Percentiles rank a stretch among this genome's conserved stretches.
Conservation (phyloP, 2,329 filamentous ascomycete genomes). For the Pseudohalonectria lignicola region DNA sequence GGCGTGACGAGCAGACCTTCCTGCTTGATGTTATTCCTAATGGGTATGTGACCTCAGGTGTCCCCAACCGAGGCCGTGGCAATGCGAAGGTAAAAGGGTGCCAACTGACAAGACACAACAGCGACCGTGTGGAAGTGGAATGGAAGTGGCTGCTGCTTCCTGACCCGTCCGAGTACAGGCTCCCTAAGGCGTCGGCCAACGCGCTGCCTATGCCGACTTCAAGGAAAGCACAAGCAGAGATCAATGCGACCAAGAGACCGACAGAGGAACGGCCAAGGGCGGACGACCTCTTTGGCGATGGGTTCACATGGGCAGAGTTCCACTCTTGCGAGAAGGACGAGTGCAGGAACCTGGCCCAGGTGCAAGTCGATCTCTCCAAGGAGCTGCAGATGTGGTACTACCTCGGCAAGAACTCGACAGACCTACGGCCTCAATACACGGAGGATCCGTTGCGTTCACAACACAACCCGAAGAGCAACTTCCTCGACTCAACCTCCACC, state of each 20-base stretch:
- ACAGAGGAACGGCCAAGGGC: conserved; percentile 52
- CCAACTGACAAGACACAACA: too few species aligned
- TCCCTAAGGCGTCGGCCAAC: conserved; percentile 64
- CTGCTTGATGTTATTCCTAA: conserved; percentile 76
- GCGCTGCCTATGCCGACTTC: conserved; percentile 61
- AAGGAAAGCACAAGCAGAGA: conserved; percentile 50
- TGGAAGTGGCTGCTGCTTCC: conserved; percentile 77
- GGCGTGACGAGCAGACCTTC: conserved; percentile 61
- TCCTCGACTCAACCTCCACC: conserved; percentile 65
- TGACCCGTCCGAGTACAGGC: conserved; percentile 56
- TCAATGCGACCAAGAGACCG: conserved; percentile 55
- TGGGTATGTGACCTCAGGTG: conserved; percentile 47
- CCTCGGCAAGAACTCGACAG: conserved; percentile 74
- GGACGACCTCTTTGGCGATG: conserved; percentile 56
- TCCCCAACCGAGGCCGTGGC: too few species aligned
- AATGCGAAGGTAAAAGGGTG: too few species aligned
- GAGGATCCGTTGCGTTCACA: conserved; percentile 53
- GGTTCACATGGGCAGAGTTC: conserved; percentile 72
- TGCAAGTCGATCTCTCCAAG: conserved; percentile 61
- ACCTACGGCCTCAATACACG: conserved; percentile 84
- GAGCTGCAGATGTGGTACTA: conserved; percentile 81
- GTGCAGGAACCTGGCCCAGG: conserved; percentile 43
- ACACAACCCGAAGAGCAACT: conserved; percentile 61
- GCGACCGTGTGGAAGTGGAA: conserved; percentile 66
- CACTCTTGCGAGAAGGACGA: conserved; percentile 41